A percentile compares a stretch with the other conserved stretches of the same genome.
These are phyloP conservation scores for Lentinula raphanica DNA, from an alignment of 768 basidiomycete genomes.

Conservation along the genomic window DNA sequence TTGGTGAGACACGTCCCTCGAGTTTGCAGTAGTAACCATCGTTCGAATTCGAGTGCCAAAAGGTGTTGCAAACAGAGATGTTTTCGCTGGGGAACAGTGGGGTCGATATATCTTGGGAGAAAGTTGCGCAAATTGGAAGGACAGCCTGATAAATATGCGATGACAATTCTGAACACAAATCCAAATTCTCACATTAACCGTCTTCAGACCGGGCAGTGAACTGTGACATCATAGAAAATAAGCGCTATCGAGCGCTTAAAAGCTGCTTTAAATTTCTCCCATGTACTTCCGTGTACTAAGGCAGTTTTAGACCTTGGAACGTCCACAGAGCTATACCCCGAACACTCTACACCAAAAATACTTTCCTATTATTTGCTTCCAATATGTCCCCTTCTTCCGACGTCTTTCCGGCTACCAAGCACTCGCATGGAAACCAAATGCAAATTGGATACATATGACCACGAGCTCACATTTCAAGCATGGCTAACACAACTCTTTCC, in stretches of 20 bases:
- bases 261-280: too few relatives aligned
- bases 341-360: background rate
- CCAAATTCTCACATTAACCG: background rate
- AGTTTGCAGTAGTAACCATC: conserved; percentile 8
- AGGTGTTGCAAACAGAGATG: background rate
- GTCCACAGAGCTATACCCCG: too few relatives aligned
- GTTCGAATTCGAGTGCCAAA: background rate
- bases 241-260: background rate
- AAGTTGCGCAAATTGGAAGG: background rate
- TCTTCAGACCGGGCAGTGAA: background rate
- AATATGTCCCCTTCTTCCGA: background rate
- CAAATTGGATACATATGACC: background rate
- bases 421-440: background rate
- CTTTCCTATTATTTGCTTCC: background rate
- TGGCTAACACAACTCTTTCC: background rate
- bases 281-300: too few relatives aligned
- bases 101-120: background rate
- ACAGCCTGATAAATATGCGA: too few relatives aligned
- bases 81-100: background rate
- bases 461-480: background rate
- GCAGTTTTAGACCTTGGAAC: too few relatives aligned
- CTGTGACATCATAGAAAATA: background rate
- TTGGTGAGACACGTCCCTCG: conserved; percentile 31
- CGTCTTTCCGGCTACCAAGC: background rate
- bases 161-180: too few relatives aligned